A percentile compares a stretch with the other conserved stretches of the same genome.
phyloP scores from a whole-genome alignment of 2,329 filamentous ascomycete species.

The Colletotrichum sp. region DNA sequence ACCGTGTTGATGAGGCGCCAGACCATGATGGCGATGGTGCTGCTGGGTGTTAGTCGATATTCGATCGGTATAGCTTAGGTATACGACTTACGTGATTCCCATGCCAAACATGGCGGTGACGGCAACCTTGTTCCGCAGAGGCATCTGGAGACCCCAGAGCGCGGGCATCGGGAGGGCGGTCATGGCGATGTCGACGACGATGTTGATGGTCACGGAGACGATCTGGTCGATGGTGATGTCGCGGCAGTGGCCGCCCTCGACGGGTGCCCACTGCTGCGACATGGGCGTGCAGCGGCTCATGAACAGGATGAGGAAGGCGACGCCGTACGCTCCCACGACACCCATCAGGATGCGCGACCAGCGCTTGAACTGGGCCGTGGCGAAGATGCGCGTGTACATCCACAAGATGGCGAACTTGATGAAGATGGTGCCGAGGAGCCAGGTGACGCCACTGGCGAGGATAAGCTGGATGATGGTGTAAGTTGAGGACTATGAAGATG shows the following conservation, averaged over 20 bases:
- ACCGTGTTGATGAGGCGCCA: slow-evolving; percentile 38
- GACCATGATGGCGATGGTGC: slow-evolving; percentile 42
- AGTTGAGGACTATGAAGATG: neutral
- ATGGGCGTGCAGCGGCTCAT: slow-evolving; percentile 35
- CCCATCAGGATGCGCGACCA: slow-evolving; percentile 29
- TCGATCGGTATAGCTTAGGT: neutral
- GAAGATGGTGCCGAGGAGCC: slow-evolving; percentile 30
- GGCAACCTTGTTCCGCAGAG: slow-evolving; percentile 36
- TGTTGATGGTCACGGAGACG: slow-evolving; percentile 28
- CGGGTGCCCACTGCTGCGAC: slow-evolving; percentile 33
- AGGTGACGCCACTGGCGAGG: slow-evolving; percentile 31
- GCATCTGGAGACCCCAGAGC: slow-evolving; percentile 48
- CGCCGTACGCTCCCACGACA: slow-evolving; percentile 27
- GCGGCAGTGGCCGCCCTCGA: slow-evolving; percentile 42
- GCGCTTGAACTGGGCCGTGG: slow-evolving; percentile 29
- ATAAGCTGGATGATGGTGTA: slow-evolving; percentile 17
- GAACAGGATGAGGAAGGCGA: slow-evolving; percentile 34
- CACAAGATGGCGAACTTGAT: slow-evolving; percentile 36
- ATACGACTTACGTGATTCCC: slow-evolving; percentile 31
- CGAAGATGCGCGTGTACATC: slow-evolving; percentile 34
- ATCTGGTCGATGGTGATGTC: slow-evolving; percentile 25
- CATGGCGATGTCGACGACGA: slow-evolving; percentile 36
- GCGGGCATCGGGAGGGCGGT: slow-evolving; percentile 45
- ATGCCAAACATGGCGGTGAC: slow-evolving; percentile 36
- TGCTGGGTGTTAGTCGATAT: neutral